Base-by-base conservation (phyloP, 2,329 filamentous ascomycete species). In the Dothistroma septosporum region DNA sequence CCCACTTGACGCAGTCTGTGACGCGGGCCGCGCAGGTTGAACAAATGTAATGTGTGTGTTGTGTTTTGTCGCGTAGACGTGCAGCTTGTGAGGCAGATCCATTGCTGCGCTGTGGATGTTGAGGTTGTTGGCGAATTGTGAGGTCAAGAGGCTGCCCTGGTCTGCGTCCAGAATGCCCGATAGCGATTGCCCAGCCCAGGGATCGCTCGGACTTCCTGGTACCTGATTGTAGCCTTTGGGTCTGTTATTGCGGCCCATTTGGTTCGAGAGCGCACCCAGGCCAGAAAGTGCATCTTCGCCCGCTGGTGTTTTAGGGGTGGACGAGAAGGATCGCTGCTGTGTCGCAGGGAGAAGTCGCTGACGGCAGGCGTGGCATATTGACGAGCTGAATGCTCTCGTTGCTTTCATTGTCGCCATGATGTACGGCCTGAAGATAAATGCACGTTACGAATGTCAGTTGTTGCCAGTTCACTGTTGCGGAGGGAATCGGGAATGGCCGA, bases 11-110 rank as follows among this genome's bases (percentile, higher is more conserved):
- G 66, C 57, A 0, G 72, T 73, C 55, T 69, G 62, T 8, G 63
- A 60, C 1, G 72, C 71, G 1, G 68, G 61, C 24, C 60, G 61
- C 5, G 69, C 58, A 31, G 94, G 92, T 71, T 88, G 87, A 22
- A 92, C 91, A 67, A 97, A 85, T 1, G 92, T 97, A 70, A 99
- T 84, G 77, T 97, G 91, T 21, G 91, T 94, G 80, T 99, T 99
- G 84, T 97, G 94, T 79, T 91, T 95, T 75, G 90, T 88, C 31
- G 89, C 80, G 77, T 86, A 93, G 74, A 99, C 82, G 79, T 96
- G 91, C 65, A 99, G 83, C 75, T 96, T 91, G 79, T 91, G 91
- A 2, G 90, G 88, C 48, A 60, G 58, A 16, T 67, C 62, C 16
- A 28, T 41, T 10, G 47, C 47, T 10, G 44, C 50, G 16, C 52